Percentiles rank a stretch among this genome's conserved stretches.
phyloP scores from a whole-genome alignment of 2,329 filamentous ascomycete species.

The Aspergillus sp. region DNA sequence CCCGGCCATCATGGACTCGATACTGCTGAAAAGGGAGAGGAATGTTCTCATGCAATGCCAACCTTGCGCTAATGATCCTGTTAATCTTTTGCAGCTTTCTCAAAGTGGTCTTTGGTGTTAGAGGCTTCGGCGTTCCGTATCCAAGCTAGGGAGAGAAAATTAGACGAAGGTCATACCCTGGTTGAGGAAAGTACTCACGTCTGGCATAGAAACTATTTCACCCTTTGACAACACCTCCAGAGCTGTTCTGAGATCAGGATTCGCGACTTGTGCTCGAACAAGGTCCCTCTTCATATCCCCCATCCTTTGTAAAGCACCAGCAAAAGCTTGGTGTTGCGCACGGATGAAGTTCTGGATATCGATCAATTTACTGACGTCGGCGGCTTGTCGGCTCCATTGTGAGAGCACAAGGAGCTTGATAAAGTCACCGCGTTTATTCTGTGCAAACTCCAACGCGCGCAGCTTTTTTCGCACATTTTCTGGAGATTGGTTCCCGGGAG shows the following conservation, averaged over 20 bases:
- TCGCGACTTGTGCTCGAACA: constrained; percentile 74
- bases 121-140: constrained; percentile 73
- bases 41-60: constrained; percentile 84
- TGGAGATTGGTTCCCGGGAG: constrained; percentile 40
- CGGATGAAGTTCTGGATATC: constrained; percentile 80
- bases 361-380: constrained; percentile 82
- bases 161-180: constrained; percentile 20
- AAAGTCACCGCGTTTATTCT: constrained; percentile 81
- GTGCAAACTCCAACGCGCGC: constrained; percentile 74
- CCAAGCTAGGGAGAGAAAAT: constrained; percentile 58
- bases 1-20: constrained; percentile 80
- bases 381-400: constrained; percentile 82
- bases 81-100: constrained; percentile 81
- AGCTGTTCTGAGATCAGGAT: constrained; percentile 89
- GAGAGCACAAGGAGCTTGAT: constrained; percentile 90
- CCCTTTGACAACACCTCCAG: constrained; percentile 82
- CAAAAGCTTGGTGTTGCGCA: constrained; percentile 64
- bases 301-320: constrained; percentile 64
- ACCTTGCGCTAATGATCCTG: constrained; percentile 76
- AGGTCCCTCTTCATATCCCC: constrained; percentile 75
- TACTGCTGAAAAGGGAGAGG: constrained; percentile 79
- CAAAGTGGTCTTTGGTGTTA: constrained; percentile 73
- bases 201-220: constrained; percentile 76
- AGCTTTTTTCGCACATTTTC: constrained; percentile 79
- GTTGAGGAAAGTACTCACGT: constrained; percentile 58